Percentiles rank a stretch among this genome's conserved stretches.
Conservation (phyloP, 768 basidiomycete genomes). For the Brasilioporus rufonigricans region DNA sequence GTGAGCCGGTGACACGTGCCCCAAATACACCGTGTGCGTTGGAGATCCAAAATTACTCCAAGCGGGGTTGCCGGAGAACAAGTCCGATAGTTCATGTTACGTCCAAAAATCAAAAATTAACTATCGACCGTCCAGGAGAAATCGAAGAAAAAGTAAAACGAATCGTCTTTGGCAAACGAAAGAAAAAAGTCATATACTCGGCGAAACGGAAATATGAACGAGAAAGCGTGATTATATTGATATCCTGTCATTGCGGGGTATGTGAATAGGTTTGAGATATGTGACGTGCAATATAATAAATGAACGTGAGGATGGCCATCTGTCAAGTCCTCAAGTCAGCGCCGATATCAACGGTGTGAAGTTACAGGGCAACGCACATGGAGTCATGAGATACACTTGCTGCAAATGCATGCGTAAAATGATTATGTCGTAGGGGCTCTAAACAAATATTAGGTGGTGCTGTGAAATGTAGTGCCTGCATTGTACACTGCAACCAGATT, state of each 20-base stretch:
- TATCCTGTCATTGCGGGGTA: slow-evolving; percentile 29
- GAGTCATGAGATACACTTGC: slow-evolving; percentile 30
- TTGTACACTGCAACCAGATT: slow-evolving; percentile 24
- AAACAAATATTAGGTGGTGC: slow-evolving; percentile 24
- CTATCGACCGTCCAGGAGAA: slow-evolving; percentile 4
- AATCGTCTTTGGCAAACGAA: slow-evolving; percentile 4
- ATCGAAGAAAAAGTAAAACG: slow-evolving; percentile 1
- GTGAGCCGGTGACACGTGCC: background rate
- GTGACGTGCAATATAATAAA: slow-evolving; percentile 22
- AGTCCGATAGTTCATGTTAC: slow-evolving; percentile 6
- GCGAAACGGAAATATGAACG: slow-evolving; percentile 25
- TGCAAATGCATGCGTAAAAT: slow-evolving; percentile 20
- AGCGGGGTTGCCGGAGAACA: background rate
- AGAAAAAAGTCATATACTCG: slow-evolving; percentile 8
- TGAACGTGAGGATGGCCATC: slow-evolving; percentile 29
- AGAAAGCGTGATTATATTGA: slow-evolving; percentile 23
- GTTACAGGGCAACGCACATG: slow-evolving; percentile 12
- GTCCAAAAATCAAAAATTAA: slow-evolving; percentile 3
- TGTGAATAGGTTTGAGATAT: slow-evolving; percentile 19
- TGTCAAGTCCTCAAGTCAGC: slow-evolving; percentile 8
- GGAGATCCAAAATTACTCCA: background rate
- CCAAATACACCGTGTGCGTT: background rate
- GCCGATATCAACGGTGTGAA: background rate
- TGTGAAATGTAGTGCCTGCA: slow-evolving; percentile 26
- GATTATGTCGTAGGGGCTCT: slow-evolving; percentile 30